A percentile compares a stretch with the other conserved stretches of the same genome.
Evolutionary conservation across 176 grass and related monocot species (phyloP).

Genomic region (Phragmites australis): DNA sequence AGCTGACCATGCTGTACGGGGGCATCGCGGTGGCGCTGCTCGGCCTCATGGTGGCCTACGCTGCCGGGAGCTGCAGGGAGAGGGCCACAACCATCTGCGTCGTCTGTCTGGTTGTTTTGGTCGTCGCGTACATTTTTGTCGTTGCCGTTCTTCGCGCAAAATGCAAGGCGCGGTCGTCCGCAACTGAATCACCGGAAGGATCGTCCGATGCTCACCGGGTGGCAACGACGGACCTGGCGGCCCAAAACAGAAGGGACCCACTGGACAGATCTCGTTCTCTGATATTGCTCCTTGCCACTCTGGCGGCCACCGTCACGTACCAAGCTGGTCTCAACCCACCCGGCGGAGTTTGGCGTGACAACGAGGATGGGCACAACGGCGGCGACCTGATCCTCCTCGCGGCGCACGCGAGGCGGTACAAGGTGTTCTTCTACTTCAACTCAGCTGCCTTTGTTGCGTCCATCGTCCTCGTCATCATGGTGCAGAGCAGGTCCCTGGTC

Average conservation of each 20-base stretch:
- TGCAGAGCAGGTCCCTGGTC: background rate
- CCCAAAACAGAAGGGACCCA: background rate
- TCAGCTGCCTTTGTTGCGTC: constrained; percentile 34
- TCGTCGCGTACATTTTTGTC: background rate
- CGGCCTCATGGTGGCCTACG: background rate
- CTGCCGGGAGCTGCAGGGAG: constrained; percentile 20
- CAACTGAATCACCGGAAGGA: too few species aligned
- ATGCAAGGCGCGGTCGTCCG: too few species aligned
- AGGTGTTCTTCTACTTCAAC: constrained; percentile 43
- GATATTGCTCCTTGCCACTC: constrained; percentile 31
- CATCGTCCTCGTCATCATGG: constrained; percentile 29
- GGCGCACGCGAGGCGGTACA: background rate
- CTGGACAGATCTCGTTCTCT: background rate
- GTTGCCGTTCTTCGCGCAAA: too few species aligned
- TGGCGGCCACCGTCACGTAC: constrained; percentile 42
- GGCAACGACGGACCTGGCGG: background rate
- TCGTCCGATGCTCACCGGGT: too few species aligned
- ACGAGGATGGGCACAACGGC: background rate
- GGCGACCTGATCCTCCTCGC: constrained; percentile 18
- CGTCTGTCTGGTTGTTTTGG: background rate
- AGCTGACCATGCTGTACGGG: background rate
- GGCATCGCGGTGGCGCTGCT: background rate
- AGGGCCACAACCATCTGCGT: background rate
- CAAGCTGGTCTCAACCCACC: constrained; percentile 38
- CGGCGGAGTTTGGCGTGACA: constrained; percentile 31